Evolutionary conservation across 306 rosid genomes (phyloP).

Genomic region (Cucurbita maxima): DNA sequence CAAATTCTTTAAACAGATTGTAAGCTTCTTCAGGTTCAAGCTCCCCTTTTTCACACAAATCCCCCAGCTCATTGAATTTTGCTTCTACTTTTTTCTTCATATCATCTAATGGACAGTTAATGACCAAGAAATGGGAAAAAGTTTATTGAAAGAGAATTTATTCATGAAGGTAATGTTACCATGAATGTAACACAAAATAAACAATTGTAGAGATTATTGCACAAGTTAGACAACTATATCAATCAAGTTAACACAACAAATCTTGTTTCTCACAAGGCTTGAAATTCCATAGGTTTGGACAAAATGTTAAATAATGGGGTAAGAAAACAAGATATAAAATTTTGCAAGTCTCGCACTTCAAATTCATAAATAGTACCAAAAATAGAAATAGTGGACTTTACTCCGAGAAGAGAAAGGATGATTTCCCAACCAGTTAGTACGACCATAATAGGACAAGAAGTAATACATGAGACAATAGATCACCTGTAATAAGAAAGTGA

Average conservation of each 20-base stretch:
- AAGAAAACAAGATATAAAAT: neutral
- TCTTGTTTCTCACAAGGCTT: neutral
- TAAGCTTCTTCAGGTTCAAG: conserved; percentile 83
- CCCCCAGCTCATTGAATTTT: conserved; percentile 71
- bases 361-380: too few relatives aligned
- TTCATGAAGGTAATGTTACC: neutral
- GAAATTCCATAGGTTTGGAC: neutral
- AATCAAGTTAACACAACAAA: neutral
- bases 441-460: neutral
- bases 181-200: neutral
- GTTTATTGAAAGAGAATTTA: neutral
- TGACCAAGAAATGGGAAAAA: neutral
- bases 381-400: too few relatives aligned
- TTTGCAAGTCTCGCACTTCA: too few relatives aligned
- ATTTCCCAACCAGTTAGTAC: neutral
- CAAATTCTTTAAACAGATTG: conserved; percentile 62
- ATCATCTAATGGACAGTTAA: conserved; percentile 27
- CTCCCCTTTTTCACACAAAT: conserved; percentile 90
- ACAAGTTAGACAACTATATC: neutral
- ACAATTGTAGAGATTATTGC: neutral
- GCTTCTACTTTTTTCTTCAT: conserved; percentile 61
- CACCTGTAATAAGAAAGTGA: neutral
- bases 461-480: neutral
- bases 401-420: too few relatives aligned
- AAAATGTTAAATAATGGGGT: neutral